Conservation (phyloP, 208 protist species). For the Acanthamoeba royreba region DNA sequence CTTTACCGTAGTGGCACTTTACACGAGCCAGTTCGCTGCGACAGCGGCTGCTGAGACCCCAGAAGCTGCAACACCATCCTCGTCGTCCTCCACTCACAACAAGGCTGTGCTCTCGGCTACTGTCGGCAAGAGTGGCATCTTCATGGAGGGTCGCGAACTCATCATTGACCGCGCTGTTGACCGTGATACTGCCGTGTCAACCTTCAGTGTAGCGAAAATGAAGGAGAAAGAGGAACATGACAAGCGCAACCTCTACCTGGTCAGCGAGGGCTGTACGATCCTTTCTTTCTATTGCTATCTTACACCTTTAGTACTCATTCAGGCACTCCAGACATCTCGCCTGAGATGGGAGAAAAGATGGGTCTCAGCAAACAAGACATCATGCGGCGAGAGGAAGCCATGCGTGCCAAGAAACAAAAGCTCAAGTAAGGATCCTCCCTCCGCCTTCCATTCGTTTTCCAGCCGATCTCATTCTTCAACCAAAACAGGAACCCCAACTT, state of each 20-base stretch:
- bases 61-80: not conserved
- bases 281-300: not conserved
- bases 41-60: not conserved
- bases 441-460: not conserved
- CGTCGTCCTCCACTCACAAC: not conserved
- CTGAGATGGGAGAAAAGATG: not conserved
- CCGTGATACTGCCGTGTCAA: not conserved
- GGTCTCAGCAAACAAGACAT: not conserved
- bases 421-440: not conserved
- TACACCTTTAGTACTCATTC: not conserved
- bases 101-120: not conserved
- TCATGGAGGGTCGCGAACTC: conserved; percentile 14
- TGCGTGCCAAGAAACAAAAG: conserved; percentile 8
- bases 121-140: not conserved
- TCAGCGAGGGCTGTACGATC: not conserved
- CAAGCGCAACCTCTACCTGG: conserved; percentile 21
- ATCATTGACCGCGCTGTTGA: not conserved
- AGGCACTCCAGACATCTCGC: not conserved
- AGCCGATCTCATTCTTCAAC: not conserved
- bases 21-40: not conserved
- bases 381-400: not conserved
- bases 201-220: not conserved
- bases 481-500: conserved; percentile 3
- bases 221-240: not conserved
- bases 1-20: not conserved